Evolutionary conservation across 2,329 filamentous ascomycete species (phyloP), one percentile per base, ranked within the genome.

Genomic region (Beauveria australis): DNA sequence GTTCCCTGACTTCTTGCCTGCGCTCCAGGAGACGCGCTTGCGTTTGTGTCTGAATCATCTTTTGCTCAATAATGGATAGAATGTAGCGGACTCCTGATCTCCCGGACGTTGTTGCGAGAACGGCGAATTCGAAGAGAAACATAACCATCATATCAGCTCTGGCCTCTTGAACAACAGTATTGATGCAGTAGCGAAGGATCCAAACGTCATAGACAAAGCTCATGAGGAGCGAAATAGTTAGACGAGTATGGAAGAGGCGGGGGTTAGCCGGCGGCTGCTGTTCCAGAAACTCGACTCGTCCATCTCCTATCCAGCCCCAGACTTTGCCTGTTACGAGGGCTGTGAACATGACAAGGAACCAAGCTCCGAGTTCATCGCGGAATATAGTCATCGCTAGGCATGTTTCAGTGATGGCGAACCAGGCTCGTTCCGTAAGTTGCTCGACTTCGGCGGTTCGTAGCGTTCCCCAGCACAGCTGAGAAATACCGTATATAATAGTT

Each of bases 91-190:
- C 79, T 2, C 84, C 81, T 0, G 92, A 96, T 53, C 93, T 92
- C 57, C 86, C 79, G 1, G 93, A 96, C 56, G 87, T 87, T 10
- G 95, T 88, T 2, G 86, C 81, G 63, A 97, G 77, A 48, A 99
- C 87, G 43, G 93, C 92, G 70, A 97, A 97, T 73, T 99, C 94
- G 68, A 99, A 99, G 6, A 95, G 86, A 70, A 99, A 99, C 92
- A 99, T 97, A 64, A 99, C 92, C 92, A 97, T 99, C 89, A 99
- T 97, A 62, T 95, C 94, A 0, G 93, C 92, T n/a, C 89, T 83
- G 2, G 93, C 91, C 71, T 95, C 87, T 61, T 89, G 86, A 54
- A 97, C 86, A 37, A 97, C 92, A 0, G 89, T 91, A 30, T 86
- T 84, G 63, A 96, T 81, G 62, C 89, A 88, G 72, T 96, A 97